Base-by-base conservation (phyloP, 192 early-diverging fungal species). In the Obelidium mucronatum region DNA sequence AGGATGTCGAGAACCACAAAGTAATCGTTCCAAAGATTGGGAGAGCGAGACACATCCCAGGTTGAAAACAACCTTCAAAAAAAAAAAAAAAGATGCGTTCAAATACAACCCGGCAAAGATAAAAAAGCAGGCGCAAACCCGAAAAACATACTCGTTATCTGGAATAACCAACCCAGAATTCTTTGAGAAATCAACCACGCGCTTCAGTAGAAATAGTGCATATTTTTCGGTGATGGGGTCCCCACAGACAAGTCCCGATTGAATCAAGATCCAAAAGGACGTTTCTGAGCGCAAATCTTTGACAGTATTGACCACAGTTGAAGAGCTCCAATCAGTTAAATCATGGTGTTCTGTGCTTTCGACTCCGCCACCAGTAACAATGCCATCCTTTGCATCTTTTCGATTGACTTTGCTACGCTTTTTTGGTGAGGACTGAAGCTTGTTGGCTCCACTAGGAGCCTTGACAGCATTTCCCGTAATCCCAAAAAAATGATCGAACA, bases 1-100 rank as follows among this genome's bases (percentile, higher is more conserved):
- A 86, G 72, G 64, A 76, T 81, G 40, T 89, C 86, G 44, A 82
- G 85, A 11, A 86, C 51, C 15, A 82, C 65, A 64, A 83, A 85
- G 73, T 81, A 88, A 34, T 89, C 86, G 33, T 82, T 77, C 86
- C 84, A 89, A 26, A 82, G 37, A 36, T 53, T 28, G 31, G 78
- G 58, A 65, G n/a, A 15, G 17, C 31, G 60, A 24, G 0, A 33
- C 31, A 51, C 33, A 6, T 35, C 66, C 26, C 52, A 30, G 26
- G 22, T 33, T 13, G 63, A 56, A 71, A 56, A 37, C 42, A 15
- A n/a, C 39, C 15, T 17, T 59, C 15, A 22, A 34, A 36, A 73
- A 74, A 24, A 34, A 24, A 28, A 30, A 58, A 22, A 61, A 71
- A 26, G 13, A n/a, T n/a, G n/a, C n/a, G n/a, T n/a, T n/a, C n/a